Evolutionary conservation across 805 yeast genomes (phyloP).

Genomic region (Pichia californica): DNA sequence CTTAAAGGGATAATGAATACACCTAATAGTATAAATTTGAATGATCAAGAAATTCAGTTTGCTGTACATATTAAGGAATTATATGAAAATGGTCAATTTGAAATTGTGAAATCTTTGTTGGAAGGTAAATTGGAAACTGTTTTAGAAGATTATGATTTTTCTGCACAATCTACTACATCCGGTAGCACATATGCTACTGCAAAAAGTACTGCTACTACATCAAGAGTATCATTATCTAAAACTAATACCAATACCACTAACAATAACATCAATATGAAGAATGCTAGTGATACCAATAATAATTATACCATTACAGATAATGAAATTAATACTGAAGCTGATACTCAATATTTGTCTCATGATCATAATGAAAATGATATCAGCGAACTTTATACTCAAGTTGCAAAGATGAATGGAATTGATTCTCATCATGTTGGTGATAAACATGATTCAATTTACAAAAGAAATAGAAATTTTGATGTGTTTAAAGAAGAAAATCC

Average conservation of each 20-base stretch:
- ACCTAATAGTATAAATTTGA: conserved; percentile 32
- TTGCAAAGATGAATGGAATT: background rate
- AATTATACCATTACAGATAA: background rate
- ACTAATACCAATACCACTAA: background rate
- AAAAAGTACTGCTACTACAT: background rate
- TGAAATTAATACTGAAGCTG: background rate
- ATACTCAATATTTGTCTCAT: too few species aligned
- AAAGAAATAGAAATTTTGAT: conserved; percentile 9
- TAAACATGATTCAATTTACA: conserved; percentile 9
- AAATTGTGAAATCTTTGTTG: conserved; percentile 46
- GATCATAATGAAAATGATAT: too few species aligned
- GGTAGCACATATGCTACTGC: background rate
- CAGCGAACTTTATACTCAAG: background rate
- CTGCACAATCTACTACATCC: background rate
- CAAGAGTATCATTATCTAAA: too few species aligned
- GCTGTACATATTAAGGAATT: conserved; percentile 55
- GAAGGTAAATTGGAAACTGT: conserved; percentile 29
- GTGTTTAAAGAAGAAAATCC: conserved; percentile 13
- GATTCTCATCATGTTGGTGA: background rate
- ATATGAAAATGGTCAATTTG: conserved; percentile 40
- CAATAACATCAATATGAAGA: background rate
- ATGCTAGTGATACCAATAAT: background rate
- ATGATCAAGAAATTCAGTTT: conserved; percentile 47
- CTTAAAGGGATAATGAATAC: conserved; percentile 3
- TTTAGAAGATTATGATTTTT: background rate